Percentiles rank a stretch among this genome's conserved stretches.
Evolutionary conservation across 106 monocot genomes (phyloP).

Genomic region (Iris macrosiphon): DNA sequence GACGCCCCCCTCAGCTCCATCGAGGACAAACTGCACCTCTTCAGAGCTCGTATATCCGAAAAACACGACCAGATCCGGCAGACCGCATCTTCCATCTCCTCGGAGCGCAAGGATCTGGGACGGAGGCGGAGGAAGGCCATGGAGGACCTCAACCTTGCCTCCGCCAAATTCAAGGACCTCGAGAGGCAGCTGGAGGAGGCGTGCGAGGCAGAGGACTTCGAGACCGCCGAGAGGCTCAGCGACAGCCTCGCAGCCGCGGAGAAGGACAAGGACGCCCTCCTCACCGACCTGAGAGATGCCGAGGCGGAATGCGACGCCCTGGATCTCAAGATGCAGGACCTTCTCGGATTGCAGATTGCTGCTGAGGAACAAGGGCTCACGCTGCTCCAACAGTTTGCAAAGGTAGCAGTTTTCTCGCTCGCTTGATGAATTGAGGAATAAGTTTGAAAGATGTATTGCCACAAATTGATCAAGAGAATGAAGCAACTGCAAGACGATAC

Average conservation of each 20-base stretch:
- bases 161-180: constrained; percentile 34
- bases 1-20: constrained; percentile 16
- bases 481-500: too few relatives aligned
- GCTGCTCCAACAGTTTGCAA: constrained; percentile 60
- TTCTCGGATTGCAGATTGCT: constrained; percentile 52
- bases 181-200: constrained; percentile 86
- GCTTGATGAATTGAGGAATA: too few relatives aligned
- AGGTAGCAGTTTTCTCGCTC: too few relatives aligned
- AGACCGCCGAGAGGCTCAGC: constrained; percentile 78
- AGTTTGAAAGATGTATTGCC: too few relatives aligned
- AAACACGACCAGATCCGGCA: constrained; percentile 34
- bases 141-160: constrained; percentile 33
- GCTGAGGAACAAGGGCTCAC: constrained; percentile 58
- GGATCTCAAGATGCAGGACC: constrained; percentile 62
- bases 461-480: too few relatives aligned
- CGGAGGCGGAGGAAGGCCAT: constrained; percentile 43
- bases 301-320: constrained; percentile 61
- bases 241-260: constrained; percentile 58
- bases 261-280: constrained; percentile 57
- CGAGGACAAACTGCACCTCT: constrained; percentile 36
- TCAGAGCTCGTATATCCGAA: constrained; percentile 41
- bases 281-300: constrained; percentile 29
- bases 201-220: constrained; percentile 87
- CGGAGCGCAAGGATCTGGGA: constrained; percentile 55
- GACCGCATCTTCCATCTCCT: constrained; percentile 26